Percentiles rank a stretch among this genome's conserved stretches.
Conservation (phyloP, 2,329 filamentous ascomycete genomes). For the Calonectria pseudoturangicola region DNA sequence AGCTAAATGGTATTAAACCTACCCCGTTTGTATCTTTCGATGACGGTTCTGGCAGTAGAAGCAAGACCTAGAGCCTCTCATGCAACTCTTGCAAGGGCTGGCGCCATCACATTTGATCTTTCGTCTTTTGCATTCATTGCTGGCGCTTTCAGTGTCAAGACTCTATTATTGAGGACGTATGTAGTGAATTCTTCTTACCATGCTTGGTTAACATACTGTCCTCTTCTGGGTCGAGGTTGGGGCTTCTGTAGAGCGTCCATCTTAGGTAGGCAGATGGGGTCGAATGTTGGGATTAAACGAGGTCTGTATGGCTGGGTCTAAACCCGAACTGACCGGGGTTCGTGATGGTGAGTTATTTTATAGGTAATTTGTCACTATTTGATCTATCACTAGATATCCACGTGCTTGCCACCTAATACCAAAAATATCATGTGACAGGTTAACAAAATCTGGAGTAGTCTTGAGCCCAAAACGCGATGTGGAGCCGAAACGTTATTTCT, state of each 20-base stretch:
- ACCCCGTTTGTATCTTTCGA: neutral
- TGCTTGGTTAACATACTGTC: slow-evolving; percentile 27
- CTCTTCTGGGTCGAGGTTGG: slow-evolving; percentile 10
- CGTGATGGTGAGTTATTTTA: neutral
- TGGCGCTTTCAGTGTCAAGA: neutral
- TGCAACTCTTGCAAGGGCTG: slow-evolving; percentile 15
- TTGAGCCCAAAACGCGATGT: neutral
- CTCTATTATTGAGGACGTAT: too few species aligned
- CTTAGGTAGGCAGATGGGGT: neutral
- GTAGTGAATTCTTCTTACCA: neutral
- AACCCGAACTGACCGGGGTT: neutral
- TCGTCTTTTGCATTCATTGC: slow-evolving; percentile 28
- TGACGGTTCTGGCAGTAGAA: neutral
- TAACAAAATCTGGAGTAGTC: too few species aligned
- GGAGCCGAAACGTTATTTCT: neutral
- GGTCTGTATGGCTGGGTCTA: neutral
- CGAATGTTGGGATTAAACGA: neutral
- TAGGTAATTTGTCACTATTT: neutral
- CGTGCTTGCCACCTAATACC: too few species aligned
- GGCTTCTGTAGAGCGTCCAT: neutral
- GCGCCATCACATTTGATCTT: slow-evolving; percentile 31
- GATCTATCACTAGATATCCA: neutral
- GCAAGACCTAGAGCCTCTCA: neutral
- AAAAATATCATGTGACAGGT: too few species aligned
- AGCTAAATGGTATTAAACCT: neutral